Percentiles rank a stretch among this genome's conserved stretches.
Conservation (phyloP, 371 early-diverging fungal genomes). For the Mucor piriformis region DNA sequence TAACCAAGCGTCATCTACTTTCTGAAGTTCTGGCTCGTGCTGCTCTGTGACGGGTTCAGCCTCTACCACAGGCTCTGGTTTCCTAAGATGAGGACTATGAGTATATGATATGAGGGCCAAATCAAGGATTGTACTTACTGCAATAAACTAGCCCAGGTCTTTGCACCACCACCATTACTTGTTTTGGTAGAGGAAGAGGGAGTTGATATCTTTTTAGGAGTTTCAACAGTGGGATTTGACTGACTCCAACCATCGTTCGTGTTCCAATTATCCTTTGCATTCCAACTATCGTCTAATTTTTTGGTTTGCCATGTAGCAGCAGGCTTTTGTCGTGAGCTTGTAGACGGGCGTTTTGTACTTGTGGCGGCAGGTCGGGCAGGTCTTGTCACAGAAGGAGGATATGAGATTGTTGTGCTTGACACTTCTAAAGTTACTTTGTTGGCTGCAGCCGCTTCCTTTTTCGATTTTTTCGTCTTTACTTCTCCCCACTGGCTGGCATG, state of each 20-base stretch:
- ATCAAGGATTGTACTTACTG: conserved; percentile 67
- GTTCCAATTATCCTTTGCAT: conserved; percentile 49
- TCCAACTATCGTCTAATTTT: conserved; percentile 10
- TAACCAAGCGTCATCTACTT: conserved; percentile 20
- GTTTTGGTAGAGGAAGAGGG: conserved; percentile 16
- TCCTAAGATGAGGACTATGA: conserved; percentile 13
- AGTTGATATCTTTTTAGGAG: conserved; percentile 13
- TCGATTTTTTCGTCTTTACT: conserved; percentile 81
- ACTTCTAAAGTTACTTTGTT: conserved; percentile 33
- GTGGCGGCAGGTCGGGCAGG: not conserved
- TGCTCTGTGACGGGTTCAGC: conserved; percentile 32
- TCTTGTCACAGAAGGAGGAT: not conserved
- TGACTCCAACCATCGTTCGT: conserved; percentile 77
- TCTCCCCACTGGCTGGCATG: conserved; percentile 89
- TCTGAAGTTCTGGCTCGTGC: conserved; percentile 1
- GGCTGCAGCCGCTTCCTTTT: conserved; percentile 47
- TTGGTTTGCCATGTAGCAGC: not conserved
- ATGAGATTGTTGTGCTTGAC: conserved; percentile 11
- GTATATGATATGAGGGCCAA: too few relatives aligned
- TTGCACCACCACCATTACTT: conserved; percentile 21
- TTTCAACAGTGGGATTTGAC: not conserved
- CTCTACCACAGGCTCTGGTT: conserved; percentile 50
- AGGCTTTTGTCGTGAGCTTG: conserved; percentile 1
- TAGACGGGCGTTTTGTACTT: not conserved
- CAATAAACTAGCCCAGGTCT: conserved; percentile 76